phyloP scores from a whole-genome alignment of 2,329 filamentous ascomycete species.

The Pseudocercospora musae region DNA sequence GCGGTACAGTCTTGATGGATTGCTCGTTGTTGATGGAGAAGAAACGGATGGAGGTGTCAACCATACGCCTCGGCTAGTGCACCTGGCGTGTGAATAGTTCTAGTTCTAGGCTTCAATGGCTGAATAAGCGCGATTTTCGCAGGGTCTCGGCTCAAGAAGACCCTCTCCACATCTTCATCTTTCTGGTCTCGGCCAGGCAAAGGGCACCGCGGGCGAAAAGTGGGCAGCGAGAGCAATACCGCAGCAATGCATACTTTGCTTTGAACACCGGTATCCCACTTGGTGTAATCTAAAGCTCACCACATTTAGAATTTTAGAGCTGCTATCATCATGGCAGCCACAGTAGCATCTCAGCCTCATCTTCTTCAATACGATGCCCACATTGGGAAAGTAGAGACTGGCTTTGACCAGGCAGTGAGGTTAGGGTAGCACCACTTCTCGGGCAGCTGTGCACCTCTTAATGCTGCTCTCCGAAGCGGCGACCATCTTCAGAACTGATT shows the following conservation, averaged over 20 bases:
- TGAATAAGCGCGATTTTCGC: background rate
- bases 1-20: background rate
- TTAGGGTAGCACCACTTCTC: background rate
- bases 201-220: background rate
- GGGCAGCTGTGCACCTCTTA: background rate
- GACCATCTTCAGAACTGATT: background rate
- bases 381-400: background rate
- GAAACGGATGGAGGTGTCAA: background rate
- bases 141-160: background rate
- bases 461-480: background rate
- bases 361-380: background rate
- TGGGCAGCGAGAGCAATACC: background rate
- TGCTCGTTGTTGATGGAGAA: background rate
- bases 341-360: background rate
- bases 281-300: background rate
- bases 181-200: background rate
- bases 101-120: background rate
- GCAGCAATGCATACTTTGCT: background rate
- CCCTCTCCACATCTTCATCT: background rate
- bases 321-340: background rate
- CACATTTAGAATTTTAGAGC: background rate
- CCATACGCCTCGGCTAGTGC: background rate
- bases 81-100: background rate
- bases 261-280: background rate
- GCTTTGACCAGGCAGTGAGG: background rate